Base-by-base conservation (phyloP, 805 yeast species). In the Brettanomyces naardenensis region DNA sequence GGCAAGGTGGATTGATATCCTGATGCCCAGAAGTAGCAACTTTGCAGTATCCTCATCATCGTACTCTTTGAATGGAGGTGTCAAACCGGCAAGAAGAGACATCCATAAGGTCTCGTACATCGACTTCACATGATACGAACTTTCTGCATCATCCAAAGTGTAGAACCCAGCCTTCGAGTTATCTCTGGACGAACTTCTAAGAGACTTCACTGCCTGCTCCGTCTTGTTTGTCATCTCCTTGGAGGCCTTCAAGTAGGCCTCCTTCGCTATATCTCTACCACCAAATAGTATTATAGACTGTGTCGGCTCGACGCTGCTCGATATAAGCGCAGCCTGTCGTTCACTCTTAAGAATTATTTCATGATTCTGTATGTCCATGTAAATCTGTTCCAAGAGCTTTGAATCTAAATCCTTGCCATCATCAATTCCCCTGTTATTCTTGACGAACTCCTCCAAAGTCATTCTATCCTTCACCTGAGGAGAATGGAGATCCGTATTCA, bases 71-170 rank as follows among this genome's bases (percentile, higher is more conserved):
- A 89, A 88, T 5, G 96, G 95, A 3, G 94, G 90, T 0, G 97
- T 88, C 35, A 92, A 68, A 1, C 95, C 97, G 5, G 97, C 97
- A 47, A 92, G 68, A 34, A 92, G 75, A 0, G 97, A 87, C 96
- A 94, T 89, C 99, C 99, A 92, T 31, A 84, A 65, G 14, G 86
- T 86, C 51, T 90, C 96, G 62, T 92, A 90, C 54, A 94, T 85
- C 1, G 97, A 89, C 54, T 75, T 81, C 13, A 90, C 95, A 55
- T 90, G 96, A 48, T 87, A 94, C 13, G 33, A 9, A 19, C 17
- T 30, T 52, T 84, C 90, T 26, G 46, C 48, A n/a, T 33, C 35
- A 30, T 46, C 44, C 0, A 97, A 97, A 15, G 80, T 75, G 58
- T 86, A 85, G 54, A 79, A 89, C 1, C 75, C 69, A 15, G 60